Conservation (phyloP, 306 rosid species). For the Cicer pinnatifidum region DNA sequence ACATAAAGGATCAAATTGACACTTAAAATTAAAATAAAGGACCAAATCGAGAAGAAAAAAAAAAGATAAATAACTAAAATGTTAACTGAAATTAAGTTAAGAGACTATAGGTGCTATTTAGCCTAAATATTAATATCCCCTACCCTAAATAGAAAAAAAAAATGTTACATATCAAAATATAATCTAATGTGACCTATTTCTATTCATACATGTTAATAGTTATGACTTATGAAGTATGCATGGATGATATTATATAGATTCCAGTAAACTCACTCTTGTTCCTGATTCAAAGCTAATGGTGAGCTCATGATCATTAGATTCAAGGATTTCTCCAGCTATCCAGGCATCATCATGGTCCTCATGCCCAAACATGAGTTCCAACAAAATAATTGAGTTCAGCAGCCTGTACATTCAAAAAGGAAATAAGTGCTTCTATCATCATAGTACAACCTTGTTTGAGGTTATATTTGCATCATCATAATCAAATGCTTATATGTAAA, state of each 20-base stretch:
- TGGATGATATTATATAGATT: not conserved
- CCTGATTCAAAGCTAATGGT: conserved; percentile 59
- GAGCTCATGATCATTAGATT: conserved; percentile 56
- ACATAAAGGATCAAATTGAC: too few species aligned
- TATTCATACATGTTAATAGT: not conserved
- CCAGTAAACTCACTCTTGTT: conserved; percentile 58
- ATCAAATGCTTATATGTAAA: not conserved
- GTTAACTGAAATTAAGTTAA: too few species aligned
- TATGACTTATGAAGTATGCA: not conserved
- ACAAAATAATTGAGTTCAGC: conserved; percentile 54
- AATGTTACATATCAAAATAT: not conserved
- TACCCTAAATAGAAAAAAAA: too few species aligned
- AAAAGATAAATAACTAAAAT: too few species aligned
- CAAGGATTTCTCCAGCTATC: conserved; percentile 79
- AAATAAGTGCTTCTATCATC: conserved; percentile 38
- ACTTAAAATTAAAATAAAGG: too few species aligned
- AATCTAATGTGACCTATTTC: not conserved
- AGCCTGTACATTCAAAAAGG: conserved; percentile 60
- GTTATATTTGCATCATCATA: conserved; percentile 12
- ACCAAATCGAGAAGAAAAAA: too few species aligned
- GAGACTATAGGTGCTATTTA: too few species aligned
- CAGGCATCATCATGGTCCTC: conserved; percentile 82
- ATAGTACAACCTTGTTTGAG: conserved; percentile 16
- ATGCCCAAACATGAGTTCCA: conserved; percentile 76
- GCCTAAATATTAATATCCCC: too few species aligned